These are phyloP conservation scores for Emergomyces orientalis DNA, from an alignment of 2,329 filamentous ascomycete genomes.

Conservation along the genomic window DNA sequence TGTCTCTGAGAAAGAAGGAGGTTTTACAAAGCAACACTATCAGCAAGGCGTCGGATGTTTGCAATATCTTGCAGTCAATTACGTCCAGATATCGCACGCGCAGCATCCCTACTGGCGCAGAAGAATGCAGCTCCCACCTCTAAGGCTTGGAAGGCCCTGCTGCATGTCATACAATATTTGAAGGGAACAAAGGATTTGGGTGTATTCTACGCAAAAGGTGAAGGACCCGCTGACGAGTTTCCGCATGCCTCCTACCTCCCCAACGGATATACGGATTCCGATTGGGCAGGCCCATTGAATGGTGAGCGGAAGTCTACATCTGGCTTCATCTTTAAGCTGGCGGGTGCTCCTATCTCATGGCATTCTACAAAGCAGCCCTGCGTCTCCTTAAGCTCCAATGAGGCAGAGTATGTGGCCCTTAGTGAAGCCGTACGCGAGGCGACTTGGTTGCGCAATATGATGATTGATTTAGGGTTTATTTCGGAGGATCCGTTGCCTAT, in stretches of 20 bases:
- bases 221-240: not conserved
- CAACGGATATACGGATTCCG: not conserved
- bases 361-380: not conserved
- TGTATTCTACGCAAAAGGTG: not conserved
- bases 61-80: not conserved
- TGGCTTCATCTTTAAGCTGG: not conserved
- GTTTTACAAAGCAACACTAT: not conserved
- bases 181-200: not conserved
- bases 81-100: not conserved
- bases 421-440: not conserved
- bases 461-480: constrained; percentile 9
- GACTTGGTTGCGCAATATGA: constrained; percentile 9
- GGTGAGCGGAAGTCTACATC: not conserved
- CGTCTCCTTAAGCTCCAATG: not conserved
- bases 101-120: not conserved
- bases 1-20: not conserved
- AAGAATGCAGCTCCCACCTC: not conserved
- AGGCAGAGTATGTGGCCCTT: not conserved
- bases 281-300: not conserved
- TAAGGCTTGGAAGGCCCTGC: not conserved
- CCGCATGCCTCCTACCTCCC: not conserved
- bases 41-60: not conserved
- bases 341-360: not conserved
- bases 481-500: not conserved
- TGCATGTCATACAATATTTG: not conserved